Conservation (phyloP, 352 stramenopile genomes). For the Pythium insidiosum region DNA sequence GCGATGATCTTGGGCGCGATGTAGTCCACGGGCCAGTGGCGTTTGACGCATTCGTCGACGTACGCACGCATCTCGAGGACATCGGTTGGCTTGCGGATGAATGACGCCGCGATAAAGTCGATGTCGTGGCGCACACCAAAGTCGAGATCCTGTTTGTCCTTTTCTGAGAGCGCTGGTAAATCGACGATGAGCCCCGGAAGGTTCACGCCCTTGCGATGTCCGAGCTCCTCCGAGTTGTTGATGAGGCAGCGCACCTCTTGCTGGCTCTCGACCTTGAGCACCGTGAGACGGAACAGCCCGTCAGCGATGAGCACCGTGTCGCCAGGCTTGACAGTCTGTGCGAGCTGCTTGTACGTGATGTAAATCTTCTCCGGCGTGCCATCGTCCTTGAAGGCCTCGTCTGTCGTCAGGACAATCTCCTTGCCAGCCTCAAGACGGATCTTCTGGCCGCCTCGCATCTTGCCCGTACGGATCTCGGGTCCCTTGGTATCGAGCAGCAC, state of each 20-base stretch:
- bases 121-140: conserved; percentile 95
- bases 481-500: conserved; percentile 93
- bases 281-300: conserved; percentile 88
- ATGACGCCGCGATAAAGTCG: conserved; percentile 98
- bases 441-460: conserved; percentile 85
- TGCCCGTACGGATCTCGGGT: conserved; percentile 93
- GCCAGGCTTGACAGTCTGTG: conserved; percentile 75
- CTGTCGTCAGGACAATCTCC: conserved; percentile 83
- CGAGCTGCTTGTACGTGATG: conserved; percentile 89
- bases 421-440: conserved; percentile 77
- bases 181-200: conserved; percentile 90
- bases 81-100: conserved; percentile 95
- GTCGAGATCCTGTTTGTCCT: conserved; percentile 94
- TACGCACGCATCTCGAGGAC: conserved; percentile 91
- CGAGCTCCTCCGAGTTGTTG: conserved; percentile 92
- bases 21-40: conserved; percentile 45
- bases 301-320: conserved; percentile 89
- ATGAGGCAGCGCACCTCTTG: conserved; percentile 83
- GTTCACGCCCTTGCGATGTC: conserved; percentile 95
- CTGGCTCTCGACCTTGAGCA: conserved; percentile 45
- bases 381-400: conserved; percentile 58
- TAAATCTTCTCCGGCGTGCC: conserved; percentile 88
- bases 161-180: conserved; percentile 94
- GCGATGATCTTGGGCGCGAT: conserved; percentile 94
- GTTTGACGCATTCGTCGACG: conserved; percentile 68